Evolutionary conservation across 345 rosid species (phyloP).

Genomic region (Ricinus communis): DNA sequence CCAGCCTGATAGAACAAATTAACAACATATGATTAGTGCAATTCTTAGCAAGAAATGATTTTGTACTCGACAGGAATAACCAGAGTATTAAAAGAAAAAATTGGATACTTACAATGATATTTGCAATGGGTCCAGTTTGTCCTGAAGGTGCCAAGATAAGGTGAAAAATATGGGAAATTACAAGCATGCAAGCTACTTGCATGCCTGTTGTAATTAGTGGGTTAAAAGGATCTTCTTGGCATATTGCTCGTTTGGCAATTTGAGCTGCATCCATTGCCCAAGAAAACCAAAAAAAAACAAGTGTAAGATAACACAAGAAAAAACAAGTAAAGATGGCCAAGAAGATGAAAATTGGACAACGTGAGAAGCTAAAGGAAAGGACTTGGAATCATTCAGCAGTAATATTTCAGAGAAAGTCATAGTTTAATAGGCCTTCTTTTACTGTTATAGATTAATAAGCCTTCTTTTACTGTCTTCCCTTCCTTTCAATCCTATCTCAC

Average conservation of each 20-base stretch:
- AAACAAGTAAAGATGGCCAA: no score
- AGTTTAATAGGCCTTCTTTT: background rate
- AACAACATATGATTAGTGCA: background rate
- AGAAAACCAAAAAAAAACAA: background rate
- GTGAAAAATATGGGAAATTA: constrained; percentile 81
- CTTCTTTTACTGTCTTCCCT: background rate
- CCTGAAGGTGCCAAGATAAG: constrained; percentile 73
- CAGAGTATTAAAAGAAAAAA: no score
- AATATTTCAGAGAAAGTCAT: no score
- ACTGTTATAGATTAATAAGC: background rate
- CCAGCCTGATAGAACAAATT: constrained; percentile 58
- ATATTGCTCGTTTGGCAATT: constrained; percentile 23
- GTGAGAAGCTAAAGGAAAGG: background rate
- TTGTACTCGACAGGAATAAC: no score
- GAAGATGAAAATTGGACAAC: no score
- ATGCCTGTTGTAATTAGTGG: constrained; percentile 58
- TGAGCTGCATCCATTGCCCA: constrained; percentile 27
- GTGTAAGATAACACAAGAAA: background rate
- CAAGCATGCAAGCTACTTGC: constrained; percentile 75
- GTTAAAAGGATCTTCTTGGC: constrained; percentile 50
- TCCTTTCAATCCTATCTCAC: background rate
- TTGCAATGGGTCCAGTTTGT: constrained; percentile 83
- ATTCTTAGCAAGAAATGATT: background rate
- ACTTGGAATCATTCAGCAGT: background rate
- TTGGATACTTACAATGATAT: constrained; percentile 52